Evolutionary conservation across 2,329 filamentous ascomycete species (phyloP), one percentile per base, ranked within the genome.

Genomic region (Paraconiothyrium sp.): DNA sequence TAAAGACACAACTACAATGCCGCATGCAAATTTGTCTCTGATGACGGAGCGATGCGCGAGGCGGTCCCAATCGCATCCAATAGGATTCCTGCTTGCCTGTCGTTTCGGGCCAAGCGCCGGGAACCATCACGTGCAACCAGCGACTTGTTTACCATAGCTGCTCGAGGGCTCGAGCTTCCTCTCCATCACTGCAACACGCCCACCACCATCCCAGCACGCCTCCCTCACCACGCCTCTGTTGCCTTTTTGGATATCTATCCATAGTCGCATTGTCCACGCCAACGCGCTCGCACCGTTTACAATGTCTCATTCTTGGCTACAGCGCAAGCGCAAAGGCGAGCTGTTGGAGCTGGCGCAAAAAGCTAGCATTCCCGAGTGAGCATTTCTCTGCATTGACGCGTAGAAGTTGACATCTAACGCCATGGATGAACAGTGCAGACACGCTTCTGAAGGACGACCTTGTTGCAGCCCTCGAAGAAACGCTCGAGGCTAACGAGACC

Each of bases 251-350:
- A 60, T 59, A 63, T 57, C 67, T 64, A 62, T 58, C 63, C 59
- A 52, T 69, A 68, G 79, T 86, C 84, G 84, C 85, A 79, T 80
- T 72, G 67, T 62, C 72, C 75, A 76, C 81, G 83, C 83, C 82
- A 85, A 79, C 67, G 67, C 66, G 72, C 73, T 60, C 54, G 69
- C 76, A 72, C 65, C 72, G 73, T 63, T 64, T 71, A 85, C 76
- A 71, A 92, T 92, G 89, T 88, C 76, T 49, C 65, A 88, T 64
- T 87, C 88, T 70, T 97, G 91, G 88, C 85, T 97, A 76, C 87
- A 89, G 79, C 86, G 86, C 78, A 91, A 95, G 85, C 90, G 91
- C 83, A 97, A 97, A 85, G 85, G 84, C 71, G 92, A 94, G 67
- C 86, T 97, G 59, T 79, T 88, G 70, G 90, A 92, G 65, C 84